Evolutionary conservation across 345 rosid species (phyloP).

Genomic region (Linum usitatissimum): DNA sequence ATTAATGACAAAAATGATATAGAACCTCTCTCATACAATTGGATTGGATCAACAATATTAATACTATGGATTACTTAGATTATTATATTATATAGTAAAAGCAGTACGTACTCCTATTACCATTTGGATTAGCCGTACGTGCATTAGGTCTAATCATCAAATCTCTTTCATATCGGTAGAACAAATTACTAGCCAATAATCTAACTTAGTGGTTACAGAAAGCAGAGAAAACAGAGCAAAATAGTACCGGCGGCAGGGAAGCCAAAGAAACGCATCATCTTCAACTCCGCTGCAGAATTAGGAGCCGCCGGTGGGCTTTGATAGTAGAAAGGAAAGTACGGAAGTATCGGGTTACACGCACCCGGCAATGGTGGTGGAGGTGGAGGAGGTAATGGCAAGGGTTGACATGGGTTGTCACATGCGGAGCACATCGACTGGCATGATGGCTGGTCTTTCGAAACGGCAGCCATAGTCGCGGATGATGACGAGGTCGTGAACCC

Average conservation of each 20-base stretch:
- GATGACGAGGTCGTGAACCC: neutral
- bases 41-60: too few relatives aligned
- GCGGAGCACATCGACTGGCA: constrained; percentile 13
- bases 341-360: neutral
- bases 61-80: too few relatives aligned
- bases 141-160: too few relatives aligned
- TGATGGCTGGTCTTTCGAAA: neutral
- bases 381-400: constrained; percentile 1
- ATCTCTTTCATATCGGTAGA: too few relatives aligned
- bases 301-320: neutral
- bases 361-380: neutral
- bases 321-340: neutral
- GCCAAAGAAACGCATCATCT: neutral
- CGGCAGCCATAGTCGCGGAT: too few relatives aligned
- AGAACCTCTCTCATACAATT: too few relatives aligned
- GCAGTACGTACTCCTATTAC: too few relatives aligned
- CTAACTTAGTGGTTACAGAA: too few relatives aligned
- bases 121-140: too few relatives aligned
- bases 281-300: neutral
- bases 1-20: too few relatives aligned
- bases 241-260: neutral
- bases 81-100: too few relatives aligned
- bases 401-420: constrained; percentile 9
- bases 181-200: too few relatives aligned
- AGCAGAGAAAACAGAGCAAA: neutral